phyloP scores from a whole-genome alignment of 768 basidiomycete species.

The Gloeopeniophorella convolvens region DNA sequence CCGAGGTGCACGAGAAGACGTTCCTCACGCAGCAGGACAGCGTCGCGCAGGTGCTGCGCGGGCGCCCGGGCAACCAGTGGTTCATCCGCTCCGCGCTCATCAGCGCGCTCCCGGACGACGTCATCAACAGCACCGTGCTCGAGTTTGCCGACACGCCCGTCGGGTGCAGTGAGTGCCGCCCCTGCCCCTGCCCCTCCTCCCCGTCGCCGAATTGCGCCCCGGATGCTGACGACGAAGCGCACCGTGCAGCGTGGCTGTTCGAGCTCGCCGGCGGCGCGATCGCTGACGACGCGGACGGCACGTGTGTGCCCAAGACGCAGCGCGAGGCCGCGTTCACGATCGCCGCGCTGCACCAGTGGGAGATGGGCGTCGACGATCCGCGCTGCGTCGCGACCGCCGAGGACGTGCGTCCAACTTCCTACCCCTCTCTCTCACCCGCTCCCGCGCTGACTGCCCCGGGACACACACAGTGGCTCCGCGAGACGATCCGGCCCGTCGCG shows the following conservation, averaged over 20 bases:
- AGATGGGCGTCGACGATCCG: conserved; percentile 73
- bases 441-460: conserved; percentile 12
- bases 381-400: conserved; percentile 80
- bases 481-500: conserved; percentile 62
- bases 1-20: conserved; percentile 86
- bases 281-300: conserved; percentile 62
- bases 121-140: conserved; percentile 76
- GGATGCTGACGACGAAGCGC: neutral
- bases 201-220: neutral
- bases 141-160: conserved; percentile 80
- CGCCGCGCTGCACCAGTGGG: conserved; percentile 91
- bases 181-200: neutral
- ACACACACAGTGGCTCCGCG: conserved; percentile 63
- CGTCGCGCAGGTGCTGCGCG: conserved; percentile 82
- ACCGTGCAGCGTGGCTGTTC: conserved; percentile 74
- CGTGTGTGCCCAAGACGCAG: conserved; percentile 69
- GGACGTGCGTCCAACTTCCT: conserved; percentile 41
- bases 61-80: conserved; percentile 81
- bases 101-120: conserved; percentile 77
- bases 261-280: conserved; percentile 84
- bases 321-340: conserved; percentile 80
- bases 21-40: conserved; percentile 89
- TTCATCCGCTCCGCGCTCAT: conserved; percentile 85
- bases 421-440: conserved; percentile 1
- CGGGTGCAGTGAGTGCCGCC: conserved; percentile 72